Conservation (phyloP, 2,329 filamentous ascomycete genomes). For the Aurifilum marmelostoma region DNA sequence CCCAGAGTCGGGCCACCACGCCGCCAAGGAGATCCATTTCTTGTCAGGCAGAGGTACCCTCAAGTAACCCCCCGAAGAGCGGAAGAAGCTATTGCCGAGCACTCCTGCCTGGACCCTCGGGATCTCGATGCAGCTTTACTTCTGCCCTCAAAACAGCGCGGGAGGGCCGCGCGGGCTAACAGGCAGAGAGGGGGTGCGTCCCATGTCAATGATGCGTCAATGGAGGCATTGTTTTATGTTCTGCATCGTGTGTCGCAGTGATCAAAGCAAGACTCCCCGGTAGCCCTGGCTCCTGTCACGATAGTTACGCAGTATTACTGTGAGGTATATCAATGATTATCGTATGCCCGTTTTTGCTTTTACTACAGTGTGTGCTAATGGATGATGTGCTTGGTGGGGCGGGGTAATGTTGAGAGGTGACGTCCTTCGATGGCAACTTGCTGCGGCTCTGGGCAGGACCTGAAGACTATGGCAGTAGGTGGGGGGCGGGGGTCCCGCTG, state of each 20-base stretch:
- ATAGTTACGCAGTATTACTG: not conserved
- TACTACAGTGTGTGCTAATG: too few relatives aligned
- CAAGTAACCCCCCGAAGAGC: constrained; percentile 12
- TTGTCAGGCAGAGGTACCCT: constrained; percentile 6
- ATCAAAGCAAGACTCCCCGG: not conserved
- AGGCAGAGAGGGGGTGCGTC: not conserved
- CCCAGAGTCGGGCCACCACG: constrained; percentile 7
- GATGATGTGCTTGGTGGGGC: not conserved
- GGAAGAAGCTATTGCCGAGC: constrained; percentile 6
- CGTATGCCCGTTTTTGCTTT: not conserved
- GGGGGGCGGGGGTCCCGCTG: not conserved
- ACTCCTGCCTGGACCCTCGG: constrained; percentile 14
- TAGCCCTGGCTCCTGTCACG: not conserved
- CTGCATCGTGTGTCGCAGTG: not conserved
- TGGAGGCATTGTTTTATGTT: not conserved
- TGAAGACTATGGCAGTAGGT: not conserved
- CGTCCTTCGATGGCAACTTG: not conserved
- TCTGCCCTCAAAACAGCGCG: not conserved
- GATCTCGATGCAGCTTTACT: constrained; percentile 22
- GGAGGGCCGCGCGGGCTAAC: not conserved
- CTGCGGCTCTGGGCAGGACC: not conserved
- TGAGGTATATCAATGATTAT: not conserved
- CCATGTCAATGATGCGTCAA: not conserved
- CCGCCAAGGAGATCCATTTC: not conserved
- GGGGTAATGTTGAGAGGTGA: not conserved